Conservation (phyloP, 768 basidiomycete species). For the Cubamyces sp. region DNA sequence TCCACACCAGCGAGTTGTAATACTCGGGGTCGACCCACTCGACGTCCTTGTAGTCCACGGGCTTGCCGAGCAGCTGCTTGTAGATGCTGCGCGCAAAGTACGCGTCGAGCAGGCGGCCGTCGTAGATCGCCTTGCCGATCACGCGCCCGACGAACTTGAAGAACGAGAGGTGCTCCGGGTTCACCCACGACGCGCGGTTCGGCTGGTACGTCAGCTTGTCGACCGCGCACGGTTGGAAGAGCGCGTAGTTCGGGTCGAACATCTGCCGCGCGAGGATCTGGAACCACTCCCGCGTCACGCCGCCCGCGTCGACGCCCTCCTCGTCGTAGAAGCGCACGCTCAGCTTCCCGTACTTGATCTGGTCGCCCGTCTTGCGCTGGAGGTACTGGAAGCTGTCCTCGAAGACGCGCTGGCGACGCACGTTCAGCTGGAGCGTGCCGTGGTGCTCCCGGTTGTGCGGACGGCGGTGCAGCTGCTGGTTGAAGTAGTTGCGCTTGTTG, state of each 20-base stretch:
- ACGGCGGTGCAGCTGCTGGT: slow-evolving; percentile 87
- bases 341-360: slow-evolving; percentile 97
- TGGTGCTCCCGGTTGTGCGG: slow-evolving; percentile 81
- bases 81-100: slow-evolving; percentile 98
- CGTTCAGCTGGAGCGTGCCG: slow-evolving; percentile 83
- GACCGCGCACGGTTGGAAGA: slow-evolving; percentile 97
- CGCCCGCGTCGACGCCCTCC: slow-evolving; percentile 98
- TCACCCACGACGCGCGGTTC: slow-evolving; percentile 91
- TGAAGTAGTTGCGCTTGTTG: slow-evolving; percentile 98
- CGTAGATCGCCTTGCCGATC: slow-evolving; percentile 97
- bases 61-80: slow-evolving; percentile 91
- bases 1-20: slow-evolving; percentile 98
- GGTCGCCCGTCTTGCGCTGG: slow-evolving; percentile 88
- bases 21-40: slow-evolving; percentile 99
- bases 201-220: slow-evolving; percentile 96
- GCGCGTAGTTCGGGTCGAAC: slow-evolving; percentile 98
- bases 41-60: slow-evolving; percentile 93
- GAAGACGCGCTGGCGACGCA: slow-evolving; percentile 89
- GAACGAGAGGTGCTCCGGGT: slow-evolving; percentile 94
- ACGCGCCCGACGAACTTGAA: slow-evolving; percentile 99
- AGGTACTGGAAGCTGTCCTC: slow-evolving; percentile 96
- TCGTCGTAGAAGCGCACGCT: slow-evolving; percentile 96
- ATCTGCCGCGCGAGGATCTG: slow-evolving; percentile 97
- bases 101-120: slow-evolving; percentile 93
- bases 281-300: slow-evolving; percentile 98